These are phyloP conservation scores for Euphorbia pulcherrima DNA, from an alignment of 345 rosid species.

Conservation along the genomic window DNA sequence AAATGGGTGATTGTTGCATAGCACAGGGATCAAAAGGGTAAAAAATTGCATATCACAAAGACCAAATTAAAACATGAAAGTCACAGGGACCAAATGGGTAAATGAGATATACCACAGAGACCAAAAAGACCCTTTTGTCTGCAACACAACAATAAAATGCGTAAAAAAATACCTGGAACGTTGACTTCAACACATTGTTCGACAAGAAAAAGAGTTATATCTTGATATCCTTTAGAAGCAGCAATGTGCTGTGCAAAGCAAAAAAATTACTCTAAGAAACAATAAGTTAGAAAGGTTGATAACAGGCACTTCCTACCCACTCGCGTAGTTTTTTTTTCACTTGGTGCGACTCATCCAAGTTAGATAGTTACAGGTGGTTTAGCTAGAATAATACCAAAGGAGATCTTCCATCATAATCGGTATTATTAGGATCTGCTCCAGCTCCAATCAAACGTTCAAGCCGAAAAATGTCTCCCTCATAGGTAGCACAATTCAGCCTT, in stretches of 20 bases:
- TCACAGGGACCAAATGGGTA: too few relatives aligned
- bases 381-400: constrained; percentile 57
- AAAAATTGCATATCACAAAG: too few relatives aligned
- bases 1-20: too few relatives aligned
- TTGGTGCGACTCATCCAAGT: background rate
- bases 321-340: background rate
- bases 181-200: constrained; percentile 51
- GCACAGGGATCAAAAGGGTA: too few relatives aligned
- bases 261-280: background rate
- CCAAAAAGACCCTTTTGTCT: too few relatives aligned
- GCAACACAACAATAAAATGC: background rate
- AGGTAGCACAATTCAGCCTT: constrained; percentile 60
- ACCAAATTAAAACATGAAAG: too few relatives aligned
- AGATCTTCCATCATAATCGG: constrained; percentile 78
- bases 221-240: constrained; percentile 69
- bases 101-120: too few relatives aligned
- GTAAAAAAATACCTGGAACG: constrained; percentile 33
- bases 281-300: background rate
- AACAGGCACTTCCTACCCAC: background rate
- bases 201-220: constrained; percentile 55
- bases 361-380: constrained; percentile 1
- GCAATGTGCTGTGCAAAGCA: constrained; percentile 60
- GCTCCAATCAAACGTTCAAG: constrained; percentile 56
- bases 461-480: constrained; percentile 62
- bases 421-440: constrained; percentile 62